These are phyloP conservation scores for Pseudogymnoascus pannorum DNA, from an alignment of 2,329 filamentous ascomycete genomes.

Conservation along the genomic window DNA sequence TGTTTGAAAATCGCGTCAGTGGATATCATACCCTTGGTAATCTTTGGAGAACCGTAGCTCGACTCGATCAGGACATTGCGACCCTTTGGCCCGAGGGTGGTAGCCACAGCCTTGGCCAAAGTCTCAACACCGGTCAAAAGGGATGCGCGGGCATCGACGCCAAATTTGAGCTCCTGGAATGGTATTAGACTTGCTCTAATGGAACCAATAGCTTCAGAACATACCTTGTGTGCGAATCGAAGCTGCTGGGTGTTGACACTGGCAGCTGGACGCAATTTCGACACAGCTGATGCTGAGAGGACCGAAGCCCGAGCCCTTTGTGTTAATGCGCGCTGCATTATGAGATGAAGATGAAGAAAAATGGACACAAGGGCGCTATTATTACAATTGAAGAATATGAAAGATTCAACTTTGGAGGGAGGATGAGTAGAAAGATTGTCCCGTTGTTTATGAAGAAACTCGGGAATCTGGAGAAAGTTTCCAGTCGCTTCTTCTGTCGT, in stretches of 20 bases:
- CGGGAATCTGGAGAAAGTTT: constrained; percentile 7
- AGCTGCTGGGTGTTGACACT: constrained; percentile 75
- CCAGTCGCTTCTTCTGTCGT: constrained; percentile 7
- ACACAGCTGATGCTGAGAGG: constrained; percentile 60
- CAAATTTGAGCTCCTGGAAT: constrained; percentile 88
- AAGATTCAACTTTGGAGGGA: constrained; percentile 7
- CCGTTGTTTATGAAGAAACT: constrained; percentile 8
- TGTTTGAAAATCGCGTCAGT: neutral
- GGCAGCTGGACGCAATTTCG: constrained; percentile 56
- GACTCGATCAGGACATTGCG: constrained; percentile 98
- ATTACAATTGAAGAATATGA: constrained; percentile 12
- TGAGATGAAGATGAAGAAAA: constrained; percentile 31
- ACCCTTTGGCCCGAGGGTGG: constrained; percentile 94
- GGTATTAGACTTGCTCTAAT: constrained; percentile 7
- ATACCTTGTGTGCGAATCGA: constrained; percentile 95
- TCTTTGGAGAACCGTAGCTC: constrained; percentile 97
- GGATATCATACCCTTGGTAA: constrained; percentile 78
- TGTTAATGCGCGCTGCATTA: constrained; percentile 93
- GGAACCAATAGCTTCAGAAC: constrained; percentile 19
- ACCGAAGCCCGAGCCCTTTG: constrained; percentile 72
- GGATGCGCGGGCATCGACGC: constrained; percentile 83
- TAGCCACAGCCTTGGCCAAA: constrained; percentile 89
- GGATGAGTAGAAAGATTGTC: neutral
- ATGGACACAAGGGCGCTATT: constrained; percentile 2
- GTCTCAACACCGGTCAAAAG: constrained; percentile 94